Conservation (phyloP, 2,329 filamentous ascomycete species). For the Aspergillus sojae region DNA sequence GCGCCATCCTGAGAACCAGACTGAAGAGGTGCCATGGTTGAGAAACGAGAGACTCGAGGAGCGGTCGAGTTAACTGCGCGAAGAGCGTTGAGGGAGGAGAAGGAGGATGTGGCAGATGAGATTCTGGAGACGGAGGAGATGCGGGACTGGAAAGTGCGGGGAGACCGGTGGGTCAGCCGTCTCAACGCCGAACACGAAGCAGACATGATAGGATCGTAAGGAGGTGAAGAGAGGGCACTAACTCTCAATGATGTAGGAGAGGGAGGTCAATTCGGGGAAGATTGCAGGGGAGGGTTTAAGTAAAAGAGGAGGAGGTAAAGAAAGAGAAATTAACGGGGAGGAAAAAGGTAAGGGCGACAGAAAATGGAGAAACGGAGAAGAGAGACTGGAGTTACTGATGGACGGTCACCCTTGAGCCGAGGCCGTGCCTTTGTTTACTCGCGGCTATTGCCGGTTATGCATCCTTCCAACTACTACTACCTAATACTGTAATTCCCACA, state of each 20-base stretch:
- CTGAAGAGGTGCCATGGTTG: conserved; percentile 46
- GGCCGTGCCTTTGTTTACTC: not conserved
- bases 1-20: conserved; percentile 40
- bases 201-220: conserved; percentile 36
- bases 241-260: conserved; percentile 7
- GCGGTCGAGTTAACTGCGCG: conserved; percentile 20
- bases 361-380: conserved; percentile 12
- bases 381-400: conserved; percentile 5
- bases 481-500: too few relatives aligned
- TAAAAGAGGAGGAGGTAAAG: conserved; percentile 4
- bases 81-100: conserved; percentile 32
- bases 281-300: conserved; percentile 14
- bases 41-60: conserved; percentile 39
- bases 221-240: conserved; percentile 5
- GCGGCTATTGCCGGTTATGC: conserved; percentile 9
- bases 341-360: conserved; percentile 3
- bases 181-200: conserved; percentile 43
- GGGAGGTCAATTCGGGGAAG: conserved; percentile 14
- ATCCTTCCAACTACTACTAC: not conserved
- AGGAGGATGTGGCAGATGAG: conserved; percentile 35
- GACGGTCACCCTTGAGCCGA: conserved; percentile 4
- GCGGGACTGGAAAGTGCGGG: conserved; percentile 50
- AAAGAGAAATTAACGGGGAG: conserved; percentile 1
- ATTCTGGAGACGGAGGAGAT: conserved; percentile 45
- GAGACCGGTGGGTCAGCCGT: conserved; percentile 45